Evolutionary conservation across 441 rosid genomes (phyloP), one percentile per base, ranked within the genome.

Genomic region (Cnidoscolus chayamansa): DNA sequence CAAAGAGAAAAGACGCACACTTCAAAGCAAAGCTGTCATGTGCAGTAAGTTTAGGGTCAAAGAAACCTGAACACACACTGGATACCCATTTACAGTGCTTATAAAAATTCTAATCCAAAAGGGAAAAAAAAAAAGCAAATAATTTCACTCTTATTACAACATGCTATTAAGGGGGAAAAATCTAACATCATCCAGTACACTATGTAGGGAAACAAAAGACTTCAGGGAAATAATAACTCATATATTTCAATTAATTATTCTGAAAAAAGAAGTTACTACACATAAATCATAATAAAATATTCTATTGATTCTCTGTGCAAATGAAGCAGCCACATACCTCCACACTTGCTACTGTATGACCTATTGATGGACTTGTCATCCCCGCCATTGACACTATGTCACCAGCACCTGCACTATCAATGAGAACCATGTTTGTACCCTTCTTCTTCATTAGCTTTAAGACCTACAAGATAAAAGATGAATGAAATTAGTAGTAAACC

Each of bases 321-420:
- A 17, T 40, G 60, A 71, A 35, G 65, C 63, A 60, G 30, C n/a
- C n/a, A 53, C 15, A 35, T 87, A 92, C 97, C 92, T 89, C 97
- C 56, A 77, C 72, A 76, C 78, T 90, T 75, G 94, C 87, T 59
- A 90, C 85, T 5, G 99, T 89, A 81, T 94, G 94, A 75, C 99
- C 99, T 72, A 94, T 94, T 58, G 97, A 84, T 76, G 99, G 98
- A 71, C 65, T 74, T 66, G 89, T 53, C 88, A 94, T 74, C 81
- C 99, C 98, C 70, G 99, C 96, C 86, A 94, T 78, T 37, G 96
- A 94, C 75, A 94, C 81, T 4, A 94, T 92, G 81, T 94, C 99
- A 70, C 99, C 99, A 55, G 99, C 98, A 72, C 98, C 99, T 0
- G 97, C 98, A 51, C 84, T 78, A 40, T 94, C 99, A 79, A 89